Evolutionary conservation across 495 filamentous ascomycete species (phyloP).

Genomic region (Trypethelium eluteriae): DNA sequence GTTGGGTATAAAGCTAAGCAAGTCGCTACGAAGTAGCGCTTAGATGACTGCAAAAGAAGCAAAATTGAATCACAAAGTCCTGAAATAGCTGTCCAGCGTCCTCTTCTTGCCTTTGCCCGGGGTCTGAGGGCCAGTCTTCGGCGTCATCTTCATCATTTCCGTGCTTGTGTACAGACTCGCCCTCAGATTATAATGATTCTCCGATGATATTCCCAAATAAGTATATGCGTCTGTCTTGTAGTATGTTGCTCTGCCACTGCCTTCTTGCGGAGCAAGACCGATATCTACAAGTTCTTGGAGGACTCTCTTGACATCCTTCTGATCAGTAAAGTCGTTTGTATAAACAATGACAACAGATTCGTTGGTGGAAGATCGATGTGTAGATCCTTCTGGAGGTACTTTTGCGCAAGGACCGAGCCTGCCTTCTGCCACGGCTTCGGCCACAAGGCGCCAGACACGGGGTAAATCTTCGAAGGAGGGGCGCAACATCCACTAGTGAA

Average conservation of each 20-base stretch:
- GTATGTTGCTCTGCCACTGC: conserved; percentile 47
- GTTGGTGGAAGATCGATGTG: conserved; percentile 38
- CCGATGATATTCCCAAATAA: conserved; percentile 54
- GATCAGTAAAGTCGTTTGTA: conserved; percentile 63
- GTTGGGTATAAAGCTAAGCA: background rate
- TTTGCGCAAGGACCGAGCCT: conserved; percentile 63
- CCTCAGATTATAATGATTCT: conserved; percentile 61
- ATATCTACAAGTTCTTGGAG: conserved; percentile 51
- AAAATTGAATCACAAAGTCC: background rate
- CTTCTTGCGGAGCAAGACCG: conserved; percentile 44
- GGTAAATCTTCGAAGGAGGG: conserved; percentile 49
- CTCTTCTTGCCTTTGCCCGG: background rate
- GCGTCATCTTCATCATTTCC: conserved; percentile 31
- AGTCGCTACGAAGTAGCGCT: background rate
- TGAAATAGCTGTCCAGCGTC: background rate
- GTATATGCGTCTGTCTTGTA: conserved; percentile 82
- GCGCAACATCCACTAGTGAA: conserved; percentile 71
- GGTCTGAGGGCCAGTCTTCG: conserved; percentile 9
- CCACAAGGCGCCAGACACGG: conserved; percentile 55
- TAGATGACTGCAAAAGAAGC: background rate
- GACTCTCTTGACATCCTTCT: conserved; percentile 59
- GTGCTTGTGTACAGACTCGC: conserved; percentile 50
- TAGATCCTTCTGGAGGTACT: conserved; percentile 34
- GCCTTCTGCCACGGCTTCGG: conserved; percentile 52
- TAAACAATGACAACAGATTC: conserved; percentile 61